phyloP scores from a whole-genome alignment of 441 rosid species.

The Syzygium syzygioides region DNA sequence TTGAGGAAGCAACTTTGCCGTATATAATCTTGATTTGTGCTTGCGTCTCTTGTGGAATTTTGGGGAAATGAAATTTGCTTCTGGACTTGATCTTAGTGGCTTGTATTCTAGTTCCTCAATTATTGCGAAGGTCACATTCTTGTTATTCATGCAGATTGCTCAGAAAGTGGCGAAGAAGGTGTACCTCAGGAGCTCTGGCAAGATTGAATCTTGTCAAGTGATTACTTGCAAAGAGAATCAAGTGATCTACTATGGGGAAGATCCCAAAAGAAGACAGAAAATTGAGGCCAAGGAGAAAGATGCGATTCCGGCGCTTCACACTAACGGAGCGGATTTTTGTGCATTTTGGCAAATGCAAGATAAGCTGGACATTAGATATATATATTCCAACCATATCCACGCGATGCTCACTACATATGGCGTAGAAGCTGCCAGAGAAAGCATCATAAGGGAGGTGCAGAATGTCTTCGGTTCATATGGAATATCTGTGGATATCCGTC shows the following conservation, averaged over 20 bases:
- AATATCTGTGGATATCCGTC: constrained; percentile 73
- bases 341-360: constrained; percentile 73
- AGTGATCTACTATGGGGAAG: constrained; percentile 73
- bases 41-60: not conserved
- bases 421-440: constrained; percentile 93
- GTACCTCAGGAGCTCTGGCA: constrained; percentile 78
- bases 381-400: constrained; percentile 77
- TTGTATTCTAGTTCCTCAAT: not conserved
- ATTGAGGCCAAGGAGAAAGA: constrained; percentile 48
- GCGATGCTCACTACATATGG: constrained; percentile 76
- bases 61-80: not conserved
- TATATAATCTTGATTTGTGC: not conserved
- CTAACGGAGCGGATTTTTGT: constrained; percentile 68
- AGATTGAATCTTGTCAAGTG: constrained; percentile 51
- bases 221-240: constrained; percentile 58
- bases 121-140: not conserved
- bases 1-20: not conserved
- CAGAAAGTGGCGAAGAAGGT: constrained; percentile 82
- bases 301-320: constrained; percentile 60
- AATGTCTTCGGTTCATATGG: constrained; percentile 81
- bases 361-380: constrained; percentile 60
- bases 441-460: constrained; percentile 79
- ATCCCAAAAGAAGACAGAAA: constrained; percentile 59
- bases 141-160: constrained; percentile 53
- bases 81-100: not conserved